Base-by-base conservation (phyloP, 352 stramenopile genomes). In the Saprolegnia parasitica region DNA sequence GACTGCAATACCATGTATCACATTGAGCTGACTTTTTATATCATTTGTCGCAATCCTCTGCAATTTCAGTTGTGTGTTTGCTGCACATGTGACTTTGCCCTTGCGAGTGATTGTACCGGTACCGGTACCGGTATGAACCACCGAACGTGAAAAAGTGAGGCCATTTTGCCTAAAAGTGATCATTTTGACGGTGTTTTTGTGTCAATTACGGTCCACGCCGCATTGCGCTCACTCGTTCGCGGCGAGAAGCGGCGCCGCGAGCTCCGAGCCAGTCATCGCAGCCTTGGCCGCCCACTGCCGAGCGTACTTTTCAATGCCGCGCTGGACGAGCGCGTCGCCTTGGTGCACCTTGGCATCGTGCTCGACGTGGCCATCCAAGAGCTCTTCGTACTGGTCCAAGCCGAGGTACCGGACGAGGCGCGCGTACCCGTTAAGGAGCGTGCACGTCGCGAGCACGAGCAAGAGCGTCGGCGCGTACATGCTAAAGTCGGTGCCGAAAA, bases 311-410 rank as follows among this genome's bases (percentile, higher is more conserved):
- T 87, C 83, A 13, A 87, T 66, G 5, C 79, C 83, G 65, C 84
- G 77, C 20, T 77, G 74, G 15, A 88, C 74, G 9, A 89, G 74
- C 21, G 65, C 56, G 56, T 87, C 83, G 10, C 83, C 80, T 49
- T 83, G 78, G 11, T 39, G 37, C 55, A 91, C 76, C 39, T 79
- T 67, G 50, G 72, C 65, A 50, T 75, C 71, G 56, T 91, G 80
- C 9, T 74, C 75, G 0, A 75, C 29, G 10, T 77, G 45, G 8
- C 72, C 76, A 5, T 72, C 60, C 23, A 86, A 68, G 4, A 88
- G 67, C 62, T 89, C 76, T 61, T 91, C 81, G 71, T 90, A 88
- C 71, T 89, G 81, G 9, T 89, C 81, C 39, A 91, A 73, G 16
- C 81, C 81, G n/a, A 90, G 57, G 15, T 67, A 55, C 45, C 77